These are phyloP conservation scores for Rhodosporidiobolus odoratus DNA, from an alignment of 768 basidiomycete genomes.

Conservation along the genomic window DNA sequence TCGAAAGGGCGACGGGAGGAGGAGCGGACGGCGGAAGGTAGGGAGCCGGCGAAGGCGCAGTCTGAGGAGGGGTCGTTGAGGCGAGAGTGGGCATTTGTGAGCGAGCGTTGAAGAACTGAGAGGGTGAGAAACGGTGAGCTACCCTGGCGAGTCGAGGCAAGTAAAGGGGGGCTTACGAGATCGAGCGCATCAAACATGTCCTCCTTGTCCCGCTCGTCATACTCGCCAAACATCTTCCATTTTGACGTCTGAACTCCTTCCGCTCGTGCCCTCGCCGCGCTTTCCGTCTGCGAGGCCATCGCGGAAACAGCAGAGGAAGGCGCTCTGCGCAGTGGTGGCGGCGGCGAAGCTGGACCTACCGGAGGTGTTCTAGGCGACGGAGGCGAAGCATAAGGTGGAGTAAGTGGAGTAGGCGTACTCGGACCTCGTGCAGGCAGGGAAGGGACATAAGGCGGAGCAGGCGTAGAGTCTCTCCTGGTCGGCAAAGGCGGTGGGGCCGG, in stretches of 20 bases:
- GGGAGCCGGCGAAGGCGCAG: background rate
- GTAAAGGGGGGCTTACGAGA: background rate
- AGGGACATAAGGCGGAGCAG: background rate
- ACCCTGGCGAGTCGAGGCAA: background rate
- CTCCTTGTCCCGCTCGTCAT: slow-evolving; percentile 21
- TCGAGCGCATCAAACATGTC: slow-evolving; percentile 25
- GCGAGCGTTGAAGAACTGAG: slow-evolving; percentile 18
- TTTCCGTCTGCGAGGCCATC: background rate
- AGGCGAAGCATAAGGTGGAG: background rate
- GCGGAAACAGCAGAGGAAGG: background rate
- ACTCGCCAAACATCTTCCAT: slow-evolving; percentile 19
- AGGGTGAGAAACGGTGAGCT: background rate
- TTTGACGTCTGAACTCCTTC: background rate
- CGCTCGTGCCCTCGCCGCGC: background rate
- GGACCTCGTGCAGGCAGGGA: background rate
- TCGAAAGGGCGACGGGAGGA: background rate
- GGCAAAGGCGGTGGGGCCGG: background rate
- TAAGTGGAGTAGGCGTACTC: background rate
- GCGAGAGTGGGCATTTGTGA: no score
- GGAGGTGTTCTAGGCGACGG: background rate
- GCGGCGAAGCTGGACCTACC: no score
- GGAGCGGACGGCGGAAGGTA: background rate
- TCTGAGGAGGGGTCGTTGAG: background rate
- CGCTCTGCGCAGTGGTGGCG: background rate
- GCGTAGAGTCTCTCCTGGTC: background rate